Conservation (phyloP, 164 flowering plant genomes). For the Vitis cinerea region DNA sequence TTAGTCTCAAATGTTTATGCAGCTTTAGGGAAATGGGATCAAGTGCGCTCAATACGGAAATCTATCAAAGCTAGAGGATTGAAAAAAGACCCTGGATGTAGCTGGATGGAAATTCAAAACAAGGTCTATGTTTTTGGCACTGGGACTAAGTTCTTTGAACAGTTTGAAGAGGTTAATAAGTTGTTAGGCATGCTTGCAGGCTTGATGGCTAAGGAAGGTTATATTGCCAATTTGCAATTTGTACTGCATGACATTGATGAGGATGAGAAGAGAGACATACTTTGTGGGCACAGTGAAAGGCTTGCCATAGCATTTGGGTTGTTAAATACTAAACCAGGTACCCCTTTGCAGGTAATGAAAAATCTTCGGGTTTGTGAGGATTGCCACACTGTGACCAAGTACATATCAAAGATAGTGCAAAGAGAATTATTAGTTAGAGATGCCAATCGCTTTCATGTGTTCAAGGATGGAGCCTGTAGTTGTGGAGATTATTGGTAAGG, state of each 20-base stretch:
- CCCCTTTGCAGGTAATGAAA: conserved; percentile 44
- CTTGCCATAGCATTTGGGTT: conserved; percentile 51
- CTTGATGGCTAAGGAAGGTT: conserved; percentile 48
- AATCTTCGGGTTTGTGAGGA: conserved; percentile 50
- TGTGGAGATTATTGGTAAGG: conserved; percentile 51
- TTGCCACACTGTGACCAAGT: conserved; percentile 45
- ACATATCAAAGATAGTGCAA: conserved; percentile 36
- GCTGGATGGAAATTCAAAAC: conserved; percentile 44
- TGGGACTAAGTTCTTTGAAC: conserved; percentile 25
- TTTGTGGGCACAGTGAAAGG: conserved; percentile 50
- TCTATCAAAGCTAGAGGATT: conserved; percentile 36
- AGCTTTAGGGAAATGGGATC: conserved; percentile 42
- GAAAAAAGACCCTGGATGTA: conserved; percentile 41
- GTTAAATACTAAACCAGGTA: conserved; percentile 39
- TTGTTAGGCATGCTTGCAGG: conserved; percentile 25
- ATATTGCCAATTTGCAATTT: conserved; percentile 34
- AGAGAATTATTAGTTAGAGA: conserved; percentile 47
- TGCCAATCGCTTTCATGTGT: conserved; percentile 49
- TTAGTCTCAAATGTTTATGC: conserved; percentile 51
- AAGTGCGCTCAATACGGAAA: conserved; percentile 30
- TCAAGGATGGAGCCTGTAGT: conserved; percentile 42
- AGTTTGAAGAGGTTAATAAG: conserved; percentile 25
- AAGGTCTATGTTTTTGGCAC: conserved; percentile 35
- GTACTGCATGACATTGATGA: conserved; percentile 47
- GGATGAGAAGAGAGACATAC: conserved; percentile 42